These are phyloP conservation scores for Lentithecium fluviatile DNA, from an alignment of 495 filamentous ascomycete species.

Conservation along the genomic window DNA sequence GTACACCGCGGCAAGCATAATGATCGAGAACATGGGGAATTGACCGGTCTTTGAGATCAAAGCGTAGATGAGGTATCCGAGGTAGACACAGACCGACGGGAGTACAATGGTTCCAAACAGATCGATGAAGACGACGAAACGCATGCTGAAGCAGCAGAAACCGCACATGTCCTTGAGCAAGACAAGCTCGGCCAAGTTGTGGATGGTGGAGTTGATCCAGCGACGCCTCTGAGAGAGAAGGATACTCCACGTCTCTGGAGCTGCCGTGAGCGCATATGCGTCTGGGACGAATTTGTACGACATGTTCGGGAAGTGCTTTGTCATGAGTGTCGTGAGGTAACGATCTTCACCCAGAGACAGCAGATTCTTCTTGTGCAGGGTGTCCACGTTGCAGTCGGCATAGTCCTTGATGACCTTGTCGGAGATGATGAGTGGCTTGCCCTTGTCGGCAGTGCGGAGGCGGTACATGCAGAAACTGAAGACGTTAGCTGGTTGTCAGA, in stretches of 20 bases:
- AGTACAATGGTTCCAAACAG: conserved; percentile 91
- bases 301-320: conserved; percentile 93
- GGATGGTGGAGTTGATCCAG: conserved; percentile 98
- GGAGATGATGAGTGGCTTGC: conserved; percentile 87
- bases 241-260: conserved; percentile 89
- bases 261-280: conserved; percentile 87
- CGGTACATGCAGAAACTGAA: conserved; percentile 98
- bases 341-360: conserved; percentile 95
- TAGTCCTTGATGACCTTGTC: conserved; percentile 86
- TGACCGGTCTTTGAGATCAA: conserved; percentile 69
- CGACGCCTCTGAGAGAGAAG: conserved; percentile 91
- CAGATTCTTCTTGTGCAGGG: conserved; percentile 97
- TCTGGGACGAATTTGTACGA: conserved; percentile 93
- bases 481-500: conserved; percentile 34
- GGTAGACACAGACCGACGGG: conserved; percentile 84
- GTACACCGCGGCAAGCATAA: conserved; percentile 87
- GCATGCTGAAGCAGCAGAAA: conserved; percentile 99
- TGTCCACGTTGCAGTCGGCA: conserved; percentile 82
- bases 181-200: conserved; percentile 89
- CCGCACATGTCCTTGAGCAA: conserved; percentile 88
- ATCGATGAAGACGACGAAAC: conserved; percentile 95
- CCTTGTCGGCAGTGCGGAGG: conserved; percentile 85
- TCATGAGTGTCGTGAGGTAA: conserved; percentile 95
- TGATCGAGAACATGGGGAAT: conserved; percentile 81
- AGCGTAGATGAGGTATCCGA: conserved; percentile 84